Conservation (phyloP, 208 protist genomes). For the Acanthamoeba royreba region DNA sequence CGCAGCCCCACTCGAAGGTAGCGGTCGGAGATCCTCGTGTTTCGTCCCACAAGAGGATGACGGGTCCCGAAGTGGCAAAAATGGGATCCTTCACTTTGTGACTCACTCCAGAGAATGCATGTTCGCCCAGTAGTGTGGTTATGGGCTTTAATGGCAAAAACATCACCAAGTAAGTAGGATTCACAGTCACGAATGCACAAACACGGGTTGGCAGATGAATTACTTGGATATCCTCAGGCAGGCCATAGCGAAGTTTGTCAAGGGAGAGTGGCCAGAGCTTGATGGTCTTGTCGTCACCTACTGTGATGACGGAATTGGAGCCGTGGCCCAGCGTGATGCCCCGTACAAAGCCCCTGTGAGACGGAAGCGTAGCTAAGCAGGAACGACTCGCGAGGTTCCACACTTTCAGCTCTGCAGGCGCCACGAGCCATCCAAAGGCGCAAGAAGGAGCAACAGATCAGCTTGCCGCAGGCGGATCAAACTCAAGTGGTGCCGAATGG, state of each 20-base stretch:
- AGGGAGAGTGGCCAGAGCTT: slow-evolving; percentile 89
- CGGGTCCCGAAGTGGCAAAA: slow-evolving; percentile 91
- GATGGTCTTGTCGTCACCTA: slow-evolving; percentile 92
- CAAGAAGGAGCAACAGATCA: too few relatives aligned
- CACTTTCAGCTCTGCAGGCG: slow-evolving; percentile 51
- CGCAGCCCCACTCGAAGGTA: slow-evolving; percentile 87
- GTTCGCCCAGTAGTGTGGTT: slow-evolving; percentile 88
- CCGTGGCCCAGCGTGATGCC: slow-evolving; percentile 88
- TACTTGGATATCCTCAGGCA: not conserved
- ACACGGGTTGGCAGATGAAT: not conserved
- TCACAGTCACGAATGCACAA: slow-evolving; percentile 31
- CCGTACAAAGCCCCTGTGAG: slow-evolving; percentile 92
- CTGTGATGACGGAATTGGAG: slow-evolving; percentile 89
- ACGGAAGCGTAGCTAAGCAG: slow-evolving; percentile 37
- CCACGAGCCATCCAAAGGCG: too few relatives aligned
- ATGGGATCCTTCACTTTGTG: slow-evolving; percentile 86
- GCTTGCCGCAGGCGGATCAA: too few relatives aligned
- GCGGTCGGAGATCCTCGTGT: slow-evolving; percentile 90
- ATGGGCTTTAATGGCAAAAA: slow-evolving; percentile 48
- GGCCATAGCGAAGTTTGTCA: not conserved
- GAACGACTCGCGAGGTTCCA: slow-evolving; percentile 43
- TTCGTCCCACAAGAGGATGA: slow-evolving; percentile 88
- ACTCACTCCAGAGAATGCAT: slow-evolving; percentile 91
- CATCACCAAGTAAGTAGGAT: not conserved
- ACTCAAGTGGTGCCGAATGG: too few relatives aligned